Evolutionary conservation across 148 eudicot genomes (phyloP), one percentile per base, ranked within the genome.

Genomic region (Chenopodium album): DNA sequence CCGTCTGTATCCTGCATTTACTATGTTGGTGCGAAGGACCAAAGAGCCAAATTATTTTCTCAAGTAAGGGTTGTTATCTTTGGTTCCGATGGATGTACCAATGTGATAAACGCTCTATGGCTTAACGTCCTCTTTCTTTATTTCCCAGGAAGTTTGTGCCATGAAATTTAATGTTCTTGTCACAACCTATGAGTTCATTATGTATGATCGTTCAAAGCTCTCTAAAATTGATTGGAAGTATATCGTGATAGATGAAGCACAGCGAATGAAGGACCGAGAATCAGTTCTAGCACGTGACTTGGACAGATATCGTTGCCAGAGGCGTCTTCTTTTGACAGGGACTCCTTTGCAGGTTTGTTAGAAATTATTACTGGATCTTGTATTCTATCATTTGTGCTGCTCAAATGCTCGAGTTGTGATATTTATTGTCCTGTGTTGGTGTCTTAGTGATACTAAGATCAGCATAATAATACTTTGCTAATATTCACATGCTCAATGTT

Each of bases 101-200:
- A 41, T 60, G 22, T 62, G 46, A 7, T 71, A 62, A 71, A 44
- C 59, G 80, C 74, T 47, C 73, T 37, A 63, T 67, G 44, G 72
- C 23, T 82, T 80, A 68, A 73, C 63, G 9, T 73, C 10, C 71
- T 79, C 65, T 70, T 76, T 50, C 71, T 82, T 56, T 69, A 73
- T 86, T 82, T 44, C 85, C 75, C 82, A 96, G 99, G 99, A 96
- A 86, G 99, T 96, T 75, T 84, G 84, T 70, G 94, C 98, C 46
- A 87, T 96, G 99, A 96, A 96, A 81, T 96, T 94, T 85, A 96
- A 96, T 88, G 97, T 96, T 82, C 95, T 96, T 78, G 99, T 96
- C 80, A 96, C 99, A 56, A 96, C 99, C 77, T 96, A 96, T 80
- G 99, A 96, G 87, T 96, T 96, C 80, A 89, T 96, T 81, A 96